Conservation (phyloP, 164 flowering plant species). For the Taxillus chinensis region DNA sequence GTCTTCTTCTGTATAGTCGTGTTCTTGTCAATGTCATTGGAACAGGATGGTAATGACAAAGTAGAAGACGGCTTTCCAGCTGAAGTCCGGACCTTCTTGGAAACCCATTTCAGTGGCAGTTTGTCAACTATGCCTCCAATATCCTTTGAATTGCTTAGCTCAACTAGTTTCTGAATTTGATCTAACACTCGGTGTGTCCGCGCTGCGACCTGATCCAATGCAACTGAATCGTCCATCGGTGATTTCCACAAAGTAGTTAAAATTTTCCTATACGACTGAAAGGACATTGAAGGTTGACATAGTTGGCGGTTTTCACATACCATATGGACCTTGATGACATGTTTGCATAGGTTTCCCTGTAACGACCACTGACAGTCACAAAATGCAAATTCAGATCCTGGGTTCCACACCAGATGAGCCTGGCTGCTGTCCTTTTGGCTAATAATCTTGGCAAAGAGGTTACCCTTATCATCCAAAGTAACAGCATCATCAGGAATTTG, state of each 20-base stretch:
- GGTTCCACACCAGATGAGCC: conserved; percentile 68
- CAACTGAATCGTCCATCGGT: conserved; percentile 76
- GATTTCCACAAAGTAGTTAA: conserved; percentile 37
- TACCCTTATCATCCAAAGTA: conserved; percentile 37
- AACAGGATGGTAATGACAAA: conserved; percentile 26
- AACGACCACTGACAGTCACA: conserved; percentile 91
- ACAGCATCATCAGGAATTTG: conserved; percentile 63
- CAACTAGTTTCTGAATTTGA: conserved; percentile 64
- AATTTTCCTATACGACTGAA: conserved; percentile 47
- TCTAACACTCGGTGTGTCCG: conserved; percentile 67
- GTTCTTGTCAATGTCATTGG: conserved; percentile 18
- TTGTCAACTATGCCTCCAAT: conserved; percentile 55
- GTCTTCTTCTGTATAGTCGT: conserved; percentile 21
- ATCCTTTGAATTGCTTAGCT: conserved; percentile 40
- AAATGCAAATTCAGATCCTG: conserved; percentile 85
- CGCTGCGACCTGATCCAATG: conserved; percentile 65
- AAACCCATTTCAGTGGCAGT: conserved; percentile 67
- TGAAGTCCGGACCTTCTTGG: conserved; percentile 55
- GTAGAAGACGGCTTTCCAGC: conserved; percentile 36
- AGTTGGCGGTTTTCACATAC: conserved; percentile 33
- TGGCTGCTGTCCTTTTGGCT: conserved; percentile 50
- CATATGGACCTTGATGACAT: conserved; percentile 86
- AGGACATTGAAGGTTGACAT: conserved; percentile 56
- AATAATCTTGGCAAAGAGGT: conserved; percentile 59
- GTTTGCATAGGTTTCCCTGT: conserved; percentile 93